These are phyloP conservation scores for Lactarius akahatsu DNA, from an alignment of 768 basidiomycete species.

Conservation along the genomic window DNA sequence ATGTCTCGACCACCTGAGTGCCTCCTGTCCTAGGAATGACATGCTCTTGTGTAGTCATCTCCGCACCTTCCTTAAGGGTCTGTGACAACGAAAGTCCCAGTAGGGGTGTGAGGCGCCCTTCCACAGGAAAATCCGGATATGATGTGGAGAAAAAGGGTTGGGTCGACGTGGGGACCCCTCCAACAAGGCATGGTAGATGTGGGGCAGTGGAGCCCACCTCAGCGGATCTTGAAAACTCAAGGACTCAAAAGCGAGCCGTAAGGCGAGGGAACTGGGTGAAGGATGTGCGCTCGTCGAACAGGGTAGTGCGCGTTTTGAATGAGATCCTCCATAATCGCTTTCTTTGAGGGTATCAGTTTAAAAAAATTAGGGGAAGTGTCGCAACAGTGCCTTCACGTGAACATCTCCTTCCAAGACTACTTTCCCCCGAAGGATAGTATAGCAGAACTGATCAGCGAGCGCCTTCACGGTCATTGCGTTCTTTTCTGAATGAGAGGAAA, in stretches of 20 bases:
- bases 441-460: not conserved
- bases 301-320: not conserved
- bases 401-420: not conserved
- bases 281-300: not conserved
- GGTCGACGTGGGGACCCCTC: not conserved
- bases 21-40: not conserved
- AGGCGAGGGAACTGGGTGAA: not conserved
- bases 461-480: not conserved
- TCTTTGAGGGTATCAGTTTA: too few species aligned
- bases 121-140: not conserved
- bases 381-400: not conserved
- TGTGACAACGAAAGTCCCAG: not conserved
- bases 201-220: not conserved
- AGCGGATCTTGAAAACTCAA: not conserved
- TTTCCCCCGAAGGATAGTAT: not conserved
- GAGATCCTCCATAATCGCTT: not conserved
- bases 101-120: not conserved
- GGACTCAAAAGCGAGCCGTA: not conserved
- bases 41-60: not conserved
- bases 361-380: too few species aligned
- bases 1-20: not conserved
- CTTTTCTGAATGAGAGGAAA: not conserved
- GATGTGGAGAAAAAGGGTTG: not conserved
- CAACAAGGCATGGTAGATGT: not conserved
- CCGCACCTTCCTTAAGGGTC: not conserved